Percentiles rank a stretch among this genome's conserved stretches.
Conservation (phyloP, 2,329 filamentous ascomycete genomes). For the Ophiostoma ulmi region DNA sequence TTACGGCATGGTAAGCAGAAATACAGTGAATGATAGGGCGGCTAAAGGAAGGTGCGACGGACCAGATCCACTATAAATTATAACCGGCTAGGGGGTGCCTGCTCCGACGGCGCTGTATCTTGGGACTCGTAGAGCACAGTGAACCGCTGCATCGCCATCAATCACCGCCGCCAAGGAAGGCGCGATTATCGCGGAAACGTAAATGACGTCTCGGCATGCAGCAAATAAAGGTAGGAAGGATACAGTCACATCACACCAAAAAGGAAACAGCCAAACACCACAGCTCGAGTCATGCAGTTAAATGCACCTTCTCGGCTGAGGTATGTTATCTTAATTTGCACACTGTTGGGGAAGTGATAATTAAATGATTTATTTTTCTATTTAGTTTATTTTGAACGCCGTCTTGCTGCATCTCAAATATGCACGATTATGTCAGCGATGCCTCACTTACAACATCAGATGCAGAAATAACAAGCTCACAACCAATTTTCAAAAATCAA, state of each 20-base stretch:
- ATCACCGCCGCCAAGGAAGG: neutral
- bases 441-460: neutral
- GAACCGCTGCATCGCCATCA: neutral
- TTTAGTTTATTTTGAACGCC: neutral
- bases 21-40: neutral
- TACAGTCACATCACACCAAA: neutral
- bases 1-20: neutral
- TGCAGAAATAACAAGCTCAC: neutral
- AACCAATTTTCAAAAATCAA: neutral
- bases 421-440: neutral
- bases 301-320: neutral
- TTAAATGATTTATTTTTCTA: neutral
- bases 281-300: neutral
- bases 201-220: neutral
- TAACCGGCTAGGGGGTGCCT: neutral
- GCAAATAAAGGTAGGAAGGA: neutral
- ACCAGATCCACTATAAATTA: neutral
- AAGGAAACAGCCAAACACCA: neutral
- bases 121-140: neutral
- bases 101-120: too few species aligned
- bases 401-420: neutral
- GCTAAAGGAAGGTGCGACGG: neutral
- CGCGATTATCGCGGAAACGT: constrained; percentile 1
- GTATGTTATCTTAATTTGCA: neutral
- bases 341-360: neutral